Percentiles rank a stretch among this genome's conserved stretches.
Conservation (phyloP, 1,284 basidiomycete species). For the Ceratobasidium sp. region DNA sequence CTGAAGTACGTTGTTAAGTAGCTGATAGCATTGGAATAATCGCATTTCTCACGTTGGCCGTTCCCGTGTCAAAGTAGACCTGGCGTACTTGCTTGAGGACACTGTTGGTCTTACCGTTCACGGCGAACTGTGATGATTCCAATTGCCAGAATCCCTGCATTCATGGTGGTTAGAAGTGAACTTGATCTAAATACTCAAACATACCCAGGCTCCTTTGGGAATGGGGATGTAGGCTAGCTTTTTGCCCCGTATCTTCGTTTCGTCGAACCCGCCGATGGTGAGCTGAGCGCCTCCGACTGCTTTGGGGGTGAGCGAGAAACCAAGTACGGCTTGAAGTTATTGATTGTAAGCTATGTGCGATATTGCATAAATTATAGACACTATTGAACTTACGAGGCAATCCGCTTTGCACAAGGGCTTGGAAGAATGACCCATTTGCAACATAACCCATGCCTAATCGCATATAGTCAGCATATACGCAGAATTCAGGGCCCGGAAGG, state of each 20-base stretch:
- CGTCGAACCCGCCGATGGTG: constrained; percentile 65
- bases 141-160: constrained; percentile 59
- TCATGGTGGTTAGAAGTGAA: not conserved
- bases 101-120: constrained; percentile 64
- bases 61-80: constrained; percentile 68
- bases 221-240: constrained; percentile 58
- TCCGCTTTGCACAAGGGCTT: constrained; percentile 15
- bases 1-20: not conserved
- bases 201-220: constrained; percentile 51
- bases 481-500: not conserved
- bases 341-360: not conserved
- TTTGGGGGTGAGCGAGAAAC: constrained; percentile 63
- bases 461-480: constrained; percentile 59
- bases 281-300: constrained; percentile 63
- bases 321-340: constrained; percentile 59
- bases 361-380: not conserved
- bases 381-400: not conserved
- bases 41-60: constrained; percentile 61
- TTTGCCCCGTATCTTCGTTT: constrained; percentile 62
- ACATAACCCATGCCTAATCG: constrained; percentile 60
- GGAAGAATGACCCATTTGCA: constrained; percentile 52
- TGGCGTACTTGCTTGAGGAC: constrained; percentile 56
- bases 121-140: constrained; percentile 60
- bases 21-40: not conserved
- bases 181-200: not conserved